Evolutionary conservation across 163 green algal genomes (phyloP).

Genomic region (Smithsoniella earleae): DNA sequence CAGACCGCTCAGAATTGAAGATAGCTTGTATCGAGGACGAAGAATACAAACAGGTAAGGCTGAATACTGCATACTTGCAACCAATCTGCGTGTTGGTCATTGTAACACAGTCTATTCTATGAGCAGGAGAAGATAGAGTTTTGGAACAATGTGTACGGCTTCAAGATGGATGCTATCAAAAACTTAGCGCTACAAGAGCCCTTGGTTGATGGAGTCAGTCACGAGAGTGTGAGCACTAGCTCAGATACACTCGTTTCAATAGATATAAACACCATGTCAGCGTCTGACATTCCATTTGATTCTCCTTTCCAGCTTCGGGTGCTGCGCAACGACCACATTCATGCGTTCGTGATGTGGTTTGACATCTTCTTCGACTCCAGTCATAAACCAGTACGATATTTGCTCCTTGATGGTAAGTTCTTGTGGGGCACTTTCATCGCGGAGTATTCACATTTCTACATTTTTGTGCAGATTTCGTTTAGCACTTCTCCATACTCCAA

Average conservation of each 20-base stretch:
- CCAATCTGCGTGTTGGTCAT: not conserved
- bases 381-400: constrained; percentile 73
- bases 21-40: constrained; percentile 75
- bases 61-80: constrained; percentile 18
- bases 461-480: not conserved
- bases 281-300: constrained; percentile 65
- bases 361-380: constrained; percentile 68
- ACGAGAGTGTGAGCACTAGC: constrained; percentile 47
- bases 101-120: not conserved
- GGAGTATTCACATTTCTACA: constrained; percentile 4
- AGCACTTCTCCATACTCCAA: constrained; percentile 35
- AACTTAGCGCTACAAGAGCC: constrained; percentile 73
- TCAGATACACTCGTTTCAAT: constrained; percentile 42
- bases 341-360: constrained; percentile 77
- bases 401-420: no score
- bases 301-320: constrained; percentile 58
- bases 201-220: constrained; percentile 78
- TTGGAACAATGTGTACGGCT: constrained; percentile 94
- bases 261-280: constrained; percentile 69
- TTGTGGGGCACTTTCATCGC: constrained; percentile 31
- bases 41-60: constrained; percentile 65
- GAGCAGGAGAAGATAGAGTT: constrained; percentile 81
- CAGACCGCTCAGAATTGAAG: constrained; percentile 67
- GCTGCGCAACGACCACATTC: constrained; percentile 78
- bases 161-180: constrained; percentile 83